Evolutionary conservation across 805 yeast genomes (phyloP), one percentile per base, ranked within the genome.

Genomic region (Torulaspora gathmanii): DNA sequence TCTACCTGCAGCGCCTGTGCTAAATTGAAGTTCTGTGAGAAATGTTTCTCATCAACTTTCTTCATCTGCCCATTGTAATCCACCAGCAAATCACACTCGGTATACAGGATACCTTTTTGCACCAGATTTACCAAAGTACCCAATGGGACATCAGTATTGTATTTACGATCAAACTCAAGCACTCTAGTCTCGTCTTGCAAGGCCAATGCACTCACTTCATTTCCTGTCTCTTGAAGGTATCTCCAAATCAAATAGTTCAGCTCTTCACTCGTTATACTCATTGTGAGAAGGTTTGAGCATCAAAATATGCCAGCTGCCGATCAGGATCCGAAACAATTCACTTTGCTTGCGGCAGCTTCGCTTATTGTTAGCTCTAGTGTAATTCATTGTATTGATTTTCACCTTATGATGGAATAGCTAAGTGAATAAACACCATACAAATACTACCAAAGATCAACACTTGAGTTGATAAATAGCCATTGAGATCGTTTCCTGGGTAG

Each of bases 181-280:
- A 85, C 82, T 16, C 74, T 68, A 0, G 91, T 71, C 53, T 86
- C 90, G 53, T 85, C 83, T 51, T 84, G 86, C 23, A 93, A 67
- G 0, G 96, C 95, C 57, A 75, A 79, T 0, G 95, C 89, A 1
- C 93, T 73, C 16, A 86, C 72, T 41, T 86, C 90, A 31, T 63
- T 72, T 2, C 95, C 95, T 5, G 82, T 71, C 63, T 93, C 98
- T 60, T 88, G 95, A 30, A 89, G 73, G 60, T 91, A 93, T 50
- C 97, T 70, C 96, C 96, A 93, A 43, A 91, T 78, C 55, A 93
- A 74, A 61, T 91, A 91, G 70, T 91, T 93, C 44, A 91, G 76
- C 65, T 89, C 95, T 46, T 77, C 80, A 45, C 93, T 83, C 4
- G 93, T 78, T 39, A 91, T 69, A 20, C 95, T 83, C 96, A 88